These are phyloP conservation scores for Eucalyptus sp. DNA, from an alignment of 345 rosid species.

Conservation along the genomic window DNA sequence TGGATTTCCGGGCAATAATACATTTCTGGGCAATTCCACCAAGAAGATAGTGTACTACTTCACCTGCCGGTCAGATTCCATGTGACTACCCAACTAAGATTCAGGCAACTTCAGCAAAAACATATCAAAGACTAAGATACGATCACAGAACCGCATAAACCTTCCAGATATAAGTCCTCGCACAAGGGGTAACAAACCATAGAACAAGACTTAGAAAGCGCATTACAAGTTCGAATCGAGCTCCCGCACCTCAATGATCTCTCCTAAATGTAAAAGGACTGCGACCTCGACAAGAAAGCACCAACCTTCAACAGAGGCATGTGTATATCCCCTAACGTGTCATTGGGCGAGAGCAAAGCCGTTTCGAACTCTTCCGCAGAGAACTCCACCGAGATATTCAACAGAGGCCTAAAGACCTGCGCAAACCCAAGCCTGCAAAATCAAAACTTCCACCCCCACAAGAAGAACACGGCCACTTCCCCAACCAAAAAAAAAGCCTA, in stretches of 20 bases:
- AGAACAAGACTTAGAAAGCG: background rate
- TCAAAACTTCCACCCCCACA: background rate
- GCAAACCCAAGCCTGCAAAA: background rate
- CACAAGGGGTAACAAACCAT: background rate
- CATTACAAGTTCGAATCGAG: background rate
- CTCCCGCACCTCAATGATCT: background rate
- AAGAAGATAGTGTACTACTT: background rate
- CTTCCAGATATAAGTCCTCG: background rate
- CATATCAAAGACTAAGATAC: background rate
- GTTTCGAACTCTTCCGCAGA: constrained; percentile 98
- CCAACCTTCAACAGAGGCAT: constrained; percentile 95
- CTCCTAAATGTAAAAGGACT: background rate
- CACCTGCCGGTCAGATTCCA: background rate
- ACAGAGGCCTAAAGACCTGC: constrained; percentile 79
- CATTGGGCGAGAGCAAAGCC: constrained; percentile 76
- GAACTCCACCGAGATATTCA: constrained; percentile 80
- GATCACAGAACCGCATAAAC: background rate
- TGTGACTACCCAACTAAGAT: background rate
- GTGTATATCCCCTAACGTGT: constrained; percentile 85
- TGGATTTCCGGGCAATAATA: background rate
- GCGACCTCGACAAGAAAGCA: constrained; percentile 4
- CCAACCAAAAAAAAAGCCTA: background rate
- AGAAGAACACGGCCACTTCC: background rate
- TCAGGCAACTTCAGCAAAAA: background rate
- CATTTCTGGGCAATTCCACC: background rate